These are phyloP conservation scores for Cornus suecica DNA, from an alignment of 148 eudicot species.

Conservation along the genomic window DNA sequence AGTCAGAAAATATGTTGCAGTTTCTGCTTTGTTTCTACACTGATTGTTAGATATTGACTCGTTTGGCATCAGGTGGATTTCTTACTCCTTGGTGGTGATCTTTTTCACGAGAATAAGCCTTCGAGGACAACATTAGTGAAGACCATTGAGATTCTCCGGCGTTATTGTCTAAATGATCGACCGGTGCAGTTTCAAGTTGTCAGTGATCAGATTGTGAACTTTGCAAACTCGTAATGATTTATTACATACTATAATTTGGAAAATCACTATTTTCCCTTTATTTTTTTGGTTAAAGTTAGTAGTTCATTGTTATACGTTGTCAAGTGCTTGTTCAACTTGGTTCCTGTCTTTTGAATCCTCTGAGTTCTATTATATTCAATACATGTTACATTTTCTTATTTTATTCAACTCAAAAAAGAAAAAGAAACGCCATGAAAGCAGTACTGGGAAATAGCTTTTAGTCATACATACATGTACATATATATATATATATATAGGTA, in stretches of 20 bases:
- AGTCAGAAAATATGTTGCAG: not conserved
- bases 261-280: not conserved
- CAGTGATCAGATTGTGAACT: slow-evolving; percentile 95
- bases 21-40: not conserved
- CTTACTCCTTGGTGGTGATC: slow-evolving; percentile 97
- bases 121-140: slow-evolving; percentile 91
- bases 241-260: not conserved
- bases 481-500: not conserved
- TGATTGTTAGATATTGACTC: not conserved
- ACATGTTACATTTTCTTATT: too few relatives aligned
- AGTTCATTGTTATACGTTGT: not conserved
- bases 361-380: not conserved
- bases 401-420: not conserved
- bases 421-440: not conserved
- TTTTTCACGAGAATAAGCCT: slow-evolving; percentile 97
- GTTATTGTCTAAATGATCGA: slow-evolving; percentile 83
- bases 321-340: not conserved
- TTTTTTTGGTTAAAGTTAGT: not conserved
- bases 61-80: slow-evolving; percentile 72
- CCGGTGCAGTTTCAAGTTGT: slow-evolving; percentile 99
- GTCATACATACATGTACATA: not conserved
- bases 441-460: not conserved
- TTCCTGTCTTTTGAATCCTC: not conserved
- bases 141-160: slow-evolving; percentile 87
- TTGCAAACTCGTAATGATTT: slow-evolving; percentile 67